Percentiles rank a stretch among this genome's conserved stretches.
These are phyloP conservation scores for Coleophoma cylindrospora DNA, from an alignment of 2,329 filamentous ascomycete species.

Conservation along the genomic window DNA sequence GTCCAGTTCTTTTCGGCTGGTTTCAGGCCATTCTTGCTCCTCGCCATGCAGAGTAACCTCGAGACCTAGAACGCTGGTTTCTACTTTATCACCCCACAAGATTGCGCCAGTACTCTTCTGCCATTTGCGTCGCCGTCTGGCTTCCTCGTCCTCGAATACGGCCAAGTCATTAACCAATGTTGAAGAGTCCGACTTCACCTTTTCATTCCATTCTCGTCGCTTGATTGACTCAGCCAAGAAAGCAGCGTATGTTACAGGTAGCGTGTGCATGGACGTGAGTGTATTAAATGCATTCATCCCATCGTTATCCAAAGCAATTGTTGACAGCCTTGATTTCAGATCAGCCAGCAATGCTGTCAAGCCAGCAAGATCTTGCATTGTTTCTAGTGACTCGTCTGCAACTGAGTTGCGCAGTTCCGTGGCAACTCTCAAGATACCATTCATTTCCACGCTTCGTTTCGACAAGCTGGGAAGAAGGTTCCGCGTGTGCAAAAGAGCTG, in stretches of 20 bases:
- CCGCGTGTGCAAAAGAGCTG: conserved; percentile 58
- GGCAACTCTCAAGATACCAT: conserved; percentile 51
- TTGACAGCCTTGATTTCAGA: conserved; percentile 67
- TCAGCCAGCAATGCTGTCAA: conserved; percentile 72
- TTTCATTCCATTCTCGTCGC: conserved; percentile 86
- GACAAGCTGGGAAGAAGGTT: conserved; percentile 53
- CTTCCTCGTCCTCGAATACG: conserved; percentile 86
- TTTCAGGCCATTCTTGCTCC: conserved; percentile 74
- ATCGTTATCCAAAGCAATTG: conserved; percentile 68
- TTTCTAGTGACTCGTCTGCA: conserved; percentile 58
- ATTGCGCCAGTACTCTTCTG: conserved; percentile 74
- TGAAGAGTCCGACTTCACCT: conserved; percentile 81
- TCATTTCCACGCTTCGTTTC: conserved; percentile 54
- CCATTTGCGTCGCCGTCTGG: conserved; percentile 85
- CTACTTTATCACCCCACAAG: conserved; percentile 59
- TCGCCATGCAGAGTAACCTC: conserved; percentile 82
- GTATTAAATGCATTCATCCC: conserved; percentile 77
- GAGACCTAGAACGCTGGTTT: conserved; percentile 68
- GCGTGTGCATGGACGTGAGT: conserved; percentile 71
- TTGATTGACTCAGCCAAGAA: conserved; percentile 82
- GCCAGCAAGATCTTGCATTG: conserved; percentile 78
- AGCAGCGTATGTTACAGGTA: conserved; percentile 87
- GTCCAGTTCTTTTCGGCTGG: conserved; percentile 71
- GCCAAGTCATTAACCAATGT: conserved; percentile 91
- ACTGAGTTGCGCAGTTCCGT: conserved; percentile 64